These are phyloP conservation scores for Alternaria gaisen DNA, from an alignment of 2,329 filamentous ascomycete genomes.

Conservation along the genomic window DNA sequence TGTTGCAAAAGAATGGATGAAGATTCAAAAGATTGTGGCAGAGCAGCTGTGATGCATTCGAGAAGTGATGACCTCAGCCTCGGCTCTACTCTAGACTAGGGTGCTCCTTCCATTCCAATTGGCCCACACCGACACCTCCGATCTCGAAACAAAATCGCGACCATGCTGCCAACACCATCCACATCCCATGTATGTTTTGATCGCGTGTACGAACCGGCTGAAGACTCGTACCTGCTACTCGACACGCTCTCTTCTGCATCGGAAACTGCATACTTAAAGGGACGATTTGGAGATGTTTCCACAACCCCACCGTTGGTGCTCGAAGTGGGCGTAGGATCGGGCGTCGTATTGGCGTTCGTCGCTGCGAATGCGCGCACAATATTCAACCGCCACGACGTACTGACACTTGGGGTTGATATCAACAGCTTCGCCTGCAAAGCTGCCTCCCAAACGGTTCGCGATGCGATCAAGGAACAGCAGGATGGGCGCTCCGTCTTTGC, in stretches of 20 bases:
- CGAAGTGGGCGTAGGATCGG: slow-evolving; percentile 90
- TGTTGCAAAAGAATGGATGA: slow-evolving; percentile 4
- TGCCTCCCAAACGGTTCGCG: slow-evolving; percentile 72
- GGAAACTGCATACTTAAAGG: slow-evolving; percentile 74
- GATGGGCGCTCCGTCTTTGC: slow-evolving; percentile 60
- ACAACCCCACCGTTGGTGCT: slow-evolving; percentile 67
- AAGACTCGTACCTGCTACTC: slow-evolving; percentile 93
- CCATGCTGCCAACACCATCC: slow-evolving; percentile 91
- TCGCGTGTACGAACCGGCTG: slow-evolving; percentile 91
- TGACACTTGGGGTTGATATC: slow-evolving; percentile 83
- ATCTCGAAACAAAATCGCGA: slow-evolving; percentile 22
- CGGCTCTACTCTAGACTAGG: slow-evolving; percentile 24
- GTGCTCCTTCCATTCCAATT: slow-evolving; percentile 32
- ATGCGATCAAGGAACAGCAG: slow-evolving; percentile 56
- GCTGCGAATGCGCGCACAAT: slow-evolving; percentile 76
- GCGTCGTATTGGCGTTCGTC: slow-evolving; percentile 90
- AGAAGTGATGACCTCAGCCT: slow-evolving; percentile 38
- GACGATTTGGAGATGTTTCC: slow-evolving; percentile 62
- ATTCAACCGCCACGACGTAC: slow-evolving; percentile 74
- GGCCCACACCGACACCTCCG: slow-evolving; percentile 25
- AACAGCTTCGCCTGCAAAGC: slow-evolving; percentile 84
- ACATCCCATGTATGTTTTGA: slow-evolving; percentile 91
- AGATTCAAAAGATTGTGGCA: slow-evolving; percentile 1
- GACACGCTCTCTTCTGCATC: slow-evolving; percentile 81
- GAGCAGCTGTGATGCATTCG: slow-evolving; percentile 23